Conservation (phyloP, 1,284 basidiomycete genomes). For the Malassezia sympodialis region DNA sequence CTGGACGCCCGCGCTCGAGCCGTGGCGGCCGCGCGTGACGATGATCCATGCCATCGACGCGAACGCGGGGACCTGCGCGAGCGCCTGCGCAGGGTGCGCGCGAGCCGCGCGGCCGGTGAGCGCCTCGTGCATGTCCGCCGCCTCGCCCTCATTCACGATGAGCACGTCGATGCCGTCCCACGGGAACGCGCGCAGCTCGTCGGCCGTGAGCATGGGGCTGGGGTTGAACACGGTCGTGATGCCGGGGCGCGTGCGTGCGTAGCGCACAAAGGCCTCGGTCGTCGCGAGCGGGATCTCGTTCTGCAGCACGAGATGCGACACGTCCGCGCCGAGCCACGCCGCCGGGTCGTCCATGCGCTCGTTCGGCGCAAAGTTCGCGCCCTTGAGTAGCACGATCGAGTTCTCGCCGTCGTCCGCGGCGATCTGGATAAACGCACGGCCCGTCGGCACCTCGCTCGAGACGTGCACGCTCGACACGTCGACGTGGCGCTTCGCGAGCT, state of each 20-base stretch:
- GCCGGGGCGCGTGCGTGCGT: slow-evolving; percentile 1
- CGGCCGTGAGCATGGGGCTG: slow-evolving; percentile 52
- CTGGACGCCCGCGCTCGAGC: slow-evolving; percentile 31
- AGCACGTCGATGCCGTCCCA: slow-evolving; percentile 53
- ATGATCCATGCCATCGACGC: slow-evolving; percentile 31
- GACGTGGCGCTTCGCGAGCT: slow-evolving; percentile 30
- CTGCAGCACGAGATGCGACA: slow-evolving; percentile 53
- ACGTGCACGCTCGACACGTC: slow-evolving; percentile 22
- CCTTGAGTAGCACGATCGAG: slow-evolving; percentile 41
- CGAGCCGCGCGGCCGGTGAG: slow-evolving; percentile 9
- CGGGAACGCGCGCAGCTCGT: slow-evolving; percentile 50
- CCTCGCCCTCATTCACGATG: slow-evolving; percentile 55
- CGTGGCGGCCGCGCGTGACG: slow-evolving; percentile 34
- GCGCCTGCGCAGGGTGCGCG: slow-evolving; percentile 15
- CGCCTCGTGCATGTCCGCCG: slow-evolving; percentile 37
- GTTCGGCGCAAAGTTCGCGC: slow-evolving; percentile 34
- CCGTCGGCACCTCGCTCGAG: slow-evolving; percentile 29
- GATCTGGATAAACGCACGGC: slow-evolving; percentile 45
- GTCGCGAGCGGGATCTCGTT: slow-evolving; percentile 55
- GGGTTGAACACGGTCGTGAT: slow-evolving; percentile 53
- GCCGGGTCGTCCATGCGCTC: slow-evolving; percentile 11
- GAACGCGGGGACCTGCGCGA: slow-evolving; percentile 22
- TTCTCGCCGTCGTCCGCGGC: slow-evolving; percentile 41
- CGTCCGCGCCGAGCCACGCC: slow-evolving; percentile 4
- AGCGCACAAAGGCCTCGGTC: slow-evolving; percentile 50